Evolutionary conservation across 495 filamentous ascomycete species (phyloP).

Genomic region (Glonium stellatum): DNA sequence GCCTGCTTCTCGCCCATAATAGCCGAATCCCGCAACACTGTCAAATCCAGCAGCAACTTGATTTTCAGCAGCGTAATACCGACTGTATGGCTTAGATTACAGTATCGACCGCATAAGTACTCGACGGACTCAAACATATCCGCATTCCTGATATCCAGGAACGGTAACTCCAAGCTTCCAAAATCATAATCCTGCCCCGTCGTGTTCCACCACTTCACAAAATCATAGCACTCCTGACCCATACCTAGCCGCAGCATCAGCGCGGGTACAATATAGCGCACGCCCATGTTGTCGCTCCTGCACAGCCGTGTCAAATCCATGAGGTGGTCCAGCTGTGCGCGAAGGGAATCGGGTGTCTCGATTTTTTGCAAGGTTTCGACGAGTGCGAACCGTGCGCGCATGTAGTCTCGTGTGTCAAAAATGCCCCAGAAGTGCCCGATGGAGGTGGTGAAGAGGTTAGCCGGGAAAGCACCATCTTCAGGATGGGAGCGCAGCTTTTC

Average conservation of each 20-base stretch:
- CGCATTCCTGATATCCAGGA: constrained; percentile 16
- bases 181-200: constrained; percentile 35
- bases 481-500: constrained; percentile 30
- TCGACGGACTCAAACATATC: constrained; percentile 11
- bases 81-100: constrained; percentile 24
- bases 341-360: constrained; percentile 35
- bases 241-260: constrained; percentile 42
- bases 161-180: constrained; percentile 31
- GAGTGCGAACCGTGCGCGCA: constrained; percentile 36
- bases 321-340: constrained; percentile 35
- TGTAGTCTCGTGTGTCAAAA: constrained; percentile 39
- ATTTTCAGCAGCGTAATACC: constrained; percentile 38
- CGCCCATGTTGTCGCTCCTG: constrained; percentile 43
- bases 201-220: constrained; percentile 45
- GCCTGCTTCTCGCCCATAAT: constrained; percentile 20
- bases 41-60: constrained; percentile 31
- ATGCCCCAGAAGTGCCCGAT: constrained; percentile 41
- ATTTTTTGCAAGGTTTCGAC: constrained; percentile 33
- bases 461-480: constrained; percentile 29
- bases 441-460: constrained; percentile 35
- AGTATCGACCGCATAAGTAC: background rate
- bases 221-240: constrained; percentile 53
- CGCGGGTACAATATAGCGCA: constrained; percentile 38
- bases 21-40: constrained; percentile 29
- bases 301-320: constrained; percentile 40